phyloP scores from a whole-genome alignment of 345 rosid genomes.

The Excoecaria cochinchinensis region DNA sequence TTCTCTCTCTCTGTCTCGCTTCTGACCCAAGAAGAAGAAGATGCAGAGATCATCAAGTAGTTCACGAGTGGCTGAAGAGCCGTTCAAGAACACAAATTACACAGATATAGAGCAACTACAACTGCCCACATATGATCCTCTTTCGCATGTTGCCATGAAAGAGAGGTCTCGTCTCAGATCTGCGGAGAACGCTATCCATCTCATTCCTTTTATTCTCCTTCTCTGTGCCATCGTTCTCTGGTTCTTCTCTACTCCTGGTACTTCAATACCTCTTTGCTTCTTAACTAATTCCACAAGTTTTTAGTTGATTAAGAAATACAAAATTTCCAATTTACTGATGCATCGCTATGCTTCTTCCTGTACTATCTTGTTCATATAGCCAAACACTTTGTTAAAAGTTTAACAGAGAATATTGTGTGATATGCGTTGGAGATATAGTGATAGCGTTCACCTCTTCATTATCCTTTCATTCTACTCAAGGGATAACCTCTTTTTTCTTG shows the following conservation, averaged over 20 bases:
- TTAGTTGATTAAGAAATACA: background rate
- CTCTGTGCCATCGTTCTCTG: constrained; percentile 69
- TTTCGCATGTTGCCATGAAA: constrained; percentile 58
- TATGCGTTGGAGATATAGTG: too few species aligned
- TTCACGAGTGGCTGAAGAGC: constrained; percentile 43
- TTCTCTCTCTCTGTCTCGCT: background rate
- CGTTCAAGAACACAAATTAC: constrained; percentile 22
- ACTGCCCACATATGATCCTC: constrained; percentile 66
- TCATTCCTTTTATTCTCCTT: constrained; percentile 64
- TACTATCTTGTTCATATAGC: background rate
- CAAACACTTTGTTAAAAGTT: background rate
- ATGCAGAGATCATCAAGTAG: constrained; percentile 67
- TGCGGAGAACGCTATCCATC: constrained; percentile 73
- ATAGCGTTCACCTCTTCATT: too few species aligned
- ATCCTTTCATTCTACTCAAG: background rate
- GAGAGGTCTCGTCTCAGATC: constrained; percentile 58
- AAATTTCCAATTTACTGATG: background rate
- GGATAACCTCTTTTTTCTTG: background rate
- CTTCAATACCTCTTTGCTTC: background rate
- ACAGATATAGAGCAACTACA: constrained; percentile 25
- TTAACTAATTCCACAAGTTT: background rate
- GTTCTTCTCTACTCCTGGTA: constrained; percentile 69
- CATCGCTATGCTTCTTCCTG: background rate
- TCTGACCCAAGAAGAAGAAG: background rate
- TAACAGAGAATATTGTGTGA: too few species aligned